Conservation (phyloP, 2,329 filamentous ascomycete genomes). For the Ilyonectria mors-panacis region DNA sequence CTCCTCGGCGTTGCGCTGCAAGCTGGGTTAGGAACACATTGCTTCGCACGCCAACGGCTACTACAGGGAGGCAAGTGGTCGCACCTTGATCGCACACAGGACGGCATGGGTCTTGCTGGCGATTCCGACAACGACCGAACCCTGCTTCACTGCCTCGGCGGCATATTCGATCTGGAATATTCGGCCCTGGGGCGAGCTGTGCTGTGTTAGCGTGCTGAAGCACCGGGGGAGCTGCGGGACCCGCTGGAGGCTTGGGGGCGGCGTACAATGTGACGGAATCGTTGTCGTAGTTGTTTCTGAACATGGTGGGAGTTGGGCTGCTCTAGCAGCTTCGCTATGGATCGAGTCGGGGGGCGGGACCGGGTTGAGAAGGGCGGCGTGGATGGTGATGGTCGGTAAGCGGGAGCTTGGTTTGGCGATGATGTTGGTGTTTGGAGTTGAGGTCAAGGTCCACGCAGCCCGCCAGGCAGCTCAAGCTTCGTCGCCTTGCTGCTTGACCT, state of each 20-base stretch:
- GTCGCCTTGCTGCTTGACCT: slow-evolving; percentile 48
- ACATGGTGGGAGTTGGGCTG: slow-evolving; percentile 73
- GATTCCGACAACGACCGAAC: slow-evolving; percentile 96
- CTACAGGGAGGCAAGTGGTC: slow-evolving; percentile 29
- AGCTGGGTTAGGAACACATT: slow-evolving; percentile 26
- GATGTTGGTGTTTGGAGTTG: slow-evolving; percentile 42
- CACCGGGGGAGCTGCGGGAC: slow-evolving; percentile 38
- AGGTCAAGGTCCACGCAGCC: slow-evolving; percentile 39
- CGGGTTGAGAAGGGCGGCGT: slow-evolving; percentile 24
- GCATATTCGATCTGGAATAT: slow-evolving; percentile 99
- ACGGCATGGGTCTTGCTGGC: slow-evolving; percentile 99
- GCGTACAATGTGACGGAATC: slow-evolving; percentile 98
- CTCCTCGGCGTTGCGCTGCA: slow-evolving; percentile 96
- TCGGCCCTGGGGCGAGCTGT: slow-evolving; percentile 95
- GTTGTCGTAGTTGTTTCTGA: slow-evolving; percentile 99
- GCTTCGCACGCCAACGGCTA: slow-evolving; percentile 24
- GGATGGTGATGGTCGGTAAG: slow-evolving; percentile 34
- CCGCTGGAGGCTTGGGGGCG: slow-evolving; percentile 34
- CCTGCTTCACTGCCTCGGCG: slow-evolving; percentile 98
- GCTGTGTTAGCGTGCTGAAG: slow-evolving; percentile 46
- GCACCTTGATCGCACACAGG: slow-evolving; percentile 94
- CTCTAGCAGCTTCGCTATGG: slow-evolving; percentile 40
- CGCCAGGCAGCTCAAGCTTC: slow-evolving; percentile 57
- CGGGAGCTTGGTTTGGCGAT: slow-evolving; percentile 36
- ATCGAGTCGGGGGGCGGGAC: slow-evolving; percentile 24